These are phyloP conservation scores for Aurifilum marmelostoma DNA, from an alignment of 2,329 filamentous ascomycete genomes.

Conservation along the genomic window DNA sequence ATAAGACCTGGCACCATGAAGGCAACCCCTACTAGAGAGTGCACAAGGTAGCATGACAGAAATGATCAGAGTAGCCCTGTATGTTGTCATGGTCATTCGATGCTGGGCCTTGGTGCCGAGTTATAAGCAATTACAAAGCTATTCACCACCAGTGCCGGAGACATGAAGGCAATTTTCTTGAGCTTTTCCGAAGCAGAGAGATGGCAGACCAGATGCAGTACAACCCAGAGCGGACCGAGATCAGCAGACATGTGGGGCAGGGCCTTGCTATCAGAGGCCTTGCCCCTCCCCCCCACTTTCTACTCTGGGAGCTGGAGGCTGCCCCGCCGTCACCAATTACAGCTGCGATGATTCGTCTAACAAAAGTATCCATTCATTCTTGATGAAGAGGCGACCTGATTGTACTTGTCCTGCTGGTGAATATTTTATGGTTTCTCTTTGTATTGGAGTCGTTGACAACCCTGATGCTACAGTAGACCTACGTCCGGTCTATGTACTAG, in stretches of 20 bases:
- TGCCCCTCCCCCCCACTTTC: constrained; percentile 15
- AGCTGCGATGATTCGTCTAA: background rate
- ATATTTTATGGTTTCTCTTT: background rate
- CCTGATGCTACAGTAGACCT: too few relatives aligned
- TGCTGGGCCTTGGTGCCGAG: background rate
- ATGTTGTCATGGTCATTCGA: background rate
- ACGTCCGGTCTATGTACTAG: background rate
- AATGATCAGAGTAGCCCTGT: background rate
- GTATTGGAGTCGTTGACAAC: too few relatives aligned
- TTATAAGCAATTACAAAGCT: background rate
- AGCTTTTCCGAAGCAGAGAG: background rate
- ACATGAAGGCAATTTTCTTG: too few relatives aligned
- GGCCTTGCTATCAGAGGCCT: background rate
- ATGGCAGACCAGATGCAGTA: too few relatives aligned
- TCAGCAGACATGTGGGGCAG: background rate
- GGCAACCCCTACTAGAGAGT: background rate
- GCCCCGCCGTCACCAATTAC: constrained; percentile 12
- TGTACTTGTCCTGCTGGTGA: background rate
- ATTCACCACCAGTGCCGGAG: background rate
- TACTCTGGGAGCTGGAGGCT: constrained; percentile 9
- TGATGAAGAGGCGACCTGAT: background rate
- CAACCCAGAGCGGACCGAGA: constrained; percentile 3
- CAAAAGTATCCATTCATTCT: background rate
- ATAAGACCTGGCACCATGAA: background rate
- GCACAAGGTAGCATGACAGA: background rate